Base-by-base conservation (phyloP, 202 grass and related monocot genomes). In the Bolboschoenoplectus hybrid region DNA sequence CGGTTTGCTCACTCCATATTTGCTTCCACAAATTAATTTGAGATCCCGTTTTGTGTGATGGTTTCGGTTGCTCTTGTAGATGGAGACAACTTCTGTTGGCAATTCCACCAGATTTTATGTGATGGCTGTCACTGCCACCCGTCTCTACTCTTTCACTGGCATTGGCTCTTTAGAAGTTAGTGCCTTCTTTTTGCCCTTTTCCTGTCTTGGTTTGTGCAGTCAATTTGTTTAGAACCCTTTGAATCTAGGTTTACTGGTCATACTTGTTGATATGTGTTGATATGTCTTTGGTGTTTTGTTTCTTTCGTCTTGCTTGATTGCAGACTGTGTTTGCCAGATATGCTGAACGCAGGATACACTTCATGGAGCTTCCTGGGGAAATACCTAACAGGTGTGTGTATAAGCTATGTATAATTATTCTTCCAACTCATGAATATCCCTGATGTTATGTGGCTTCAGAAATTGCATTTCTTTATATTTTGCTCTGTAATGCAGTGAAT, bases 281-380 rank as follows among this genome's bases (percentile, higher is more conserved):
- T 84, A 12, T 66, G 14, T n/a, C 19, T 7, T 38, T 43, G 75
- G 34, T 58, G 35, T 58, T 20, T 72, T 80, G 53, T 58, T 60
- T 78, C 1, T 8, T 78, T 80, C 0, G 10, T 58, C 2, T 79
- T 40, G 14, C 36, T 86, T 13, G 14, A 70, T 49, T 73, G 52
- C 88, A 98, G 93, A 91, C 86, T 91, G 93, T 98, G 60, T 98
- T 98, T 95, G 82, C 96, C 41, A 92, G 87, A 87, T 98, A 98
- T 81, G 81, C 93, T 0, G 87, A 91, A 71, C 93, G 89, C 73
- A 88, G 90, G 52, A 88, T 98, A 74, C 93, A 95, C 82, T 98
- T 95, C 41, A 98, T 98, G 96, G 96, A 98, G 85, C 96, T 98
- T 67, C 96, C 96, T 70, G 96, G 96, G 72, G 96, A 98, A 87